A percentile compares a stretch with the other conserved stretches of the same genome.
Evolutionary conservation across 257 asterid genomes (phyloP).

Genomic region (Eucommia ulmoides): DNA sequence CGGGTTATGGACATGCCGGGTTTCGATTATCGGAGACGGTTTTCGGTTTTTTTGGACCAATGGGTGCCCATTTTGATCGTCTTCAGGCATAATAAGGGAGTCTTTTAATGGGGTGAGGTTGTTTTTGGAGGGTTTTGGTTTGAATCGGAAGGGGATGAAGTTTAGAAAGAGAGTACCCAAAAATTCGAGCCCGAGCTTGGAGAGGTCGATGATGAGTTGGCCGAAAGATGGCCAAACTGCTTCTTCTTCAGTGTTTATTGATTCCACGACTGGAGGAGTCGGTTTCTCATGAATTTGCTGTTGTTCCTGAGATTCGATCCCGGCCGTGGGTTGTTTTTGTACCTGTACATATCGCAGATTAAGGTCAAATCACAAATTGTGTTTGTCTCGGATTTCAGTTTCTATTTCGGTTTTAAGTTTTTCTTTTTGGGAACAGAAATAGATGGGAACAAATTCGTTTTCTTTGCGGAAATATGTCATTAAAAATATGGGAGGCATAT

Average conservation of each 20-base stretch:
- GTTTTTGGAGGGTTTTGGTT: conserved; percentile 18
- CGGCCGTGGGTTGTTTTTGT: conserved; percentile 38
- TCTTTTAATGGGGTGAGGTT: conserved; percentile 85
- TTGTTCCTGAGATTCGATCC: conserved; percentile 23
- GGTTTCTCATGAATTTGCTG: conserved; percentile 32
- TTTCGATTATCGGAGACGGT: conserved; percentile 46
- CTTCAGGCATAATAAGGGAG: conserved; percentile 76
- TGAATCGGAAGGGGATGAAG: conserved; percentile 29
- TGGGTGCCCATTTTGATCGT: conserved; percentile 41
- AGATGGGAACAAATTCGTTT: too few relatives aligned
- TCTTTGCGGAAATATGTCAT: too few relatives aligned
- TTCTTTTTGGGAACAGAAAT: too few relatives aligned
- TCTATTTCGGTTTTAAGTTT: too few relatives aligned
- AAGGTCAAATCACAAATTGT: too few relatives aligned
- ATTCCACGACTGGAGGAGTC: conserved; percentile 26
- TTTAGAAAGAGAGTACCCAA: conserved; percentile 31
- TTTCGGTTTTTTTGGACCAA: conserved; percentile 51
- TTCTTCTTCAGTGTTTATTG: conserved; percentile 48
- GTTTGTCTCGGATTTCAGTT: too few relatives aligned
- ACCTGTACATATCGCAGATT: too few relatives aligned
- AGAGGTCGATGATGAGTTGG: conserved; percentile 61
- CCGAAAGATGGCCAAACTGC: conserved; percentile 90
- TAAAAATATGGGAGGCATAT: too few relatives aligned
- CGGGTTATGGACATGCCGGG: conserved; percentile 36
- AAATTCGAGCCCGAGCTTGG: conserved; percentile 53